Conservation (phyloP, 495 filamentous ascomycete genomes). For the Amniculicola lignicola region DNA sequence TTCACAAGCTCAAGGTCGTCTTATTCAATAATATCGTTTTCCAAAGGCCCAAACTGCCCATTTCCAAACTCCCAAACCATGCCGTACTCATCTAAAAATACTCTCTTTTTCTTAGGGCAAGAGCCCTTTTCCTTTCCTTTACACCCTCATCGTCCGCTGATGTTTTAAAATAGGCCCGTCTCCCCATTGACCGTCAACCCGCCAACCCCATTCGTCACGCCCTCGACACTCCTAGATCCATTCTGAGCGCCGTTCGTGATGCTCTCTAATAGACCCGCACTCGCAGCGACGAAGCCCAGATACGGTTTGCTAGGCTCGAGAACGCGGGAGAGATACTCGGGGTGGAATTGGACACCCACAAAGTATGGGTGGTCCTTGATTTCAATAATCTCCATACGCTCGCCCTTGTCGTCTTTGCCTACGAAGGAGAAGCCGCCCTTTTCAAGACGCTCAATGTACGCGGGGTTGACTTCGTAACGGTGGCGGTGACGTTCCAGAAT, state of each 20-base stretch:
- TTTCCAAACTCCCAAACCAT: no score
- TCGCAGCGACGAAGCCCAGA: constrained; percentile 82
- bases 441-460: constrained; percentile 58
- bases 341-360: constrained; percentile 87
- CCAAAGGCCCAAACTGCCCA: no score
- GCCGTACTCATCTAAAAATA: no score
- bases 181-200: constrained; percentile 9
- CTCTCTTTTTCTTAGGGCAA: no score
- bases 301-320: constrained; percentile 73
- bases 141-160: no score
- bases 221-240: constrained; percentile 5
- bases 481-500: constrained; percentile 68
- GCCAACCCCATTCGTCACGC: constrained; percentile 16
- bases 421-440: constrained; percentile 60
- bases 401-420: constrained; percentile 77
- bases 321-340: constrained; percentile 74
- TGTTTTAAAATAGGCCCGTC: constrained; percentile 7
- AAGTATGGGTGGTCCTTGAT: constrained; percentile 86
- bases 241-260: constrained; percentile 22
- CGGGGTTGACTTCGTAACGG: constrained; percentile 73
- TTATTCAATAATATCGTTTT: no score
- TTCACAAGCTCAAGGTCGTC: no score
- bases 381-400: constrained; percentile 90
- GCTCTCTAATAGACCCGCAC: constrained; percentile 34
- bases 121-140: no score